Conservation (phyloP, 73 alveolate genomes). For the Blepharisma japonicum region DNA sequence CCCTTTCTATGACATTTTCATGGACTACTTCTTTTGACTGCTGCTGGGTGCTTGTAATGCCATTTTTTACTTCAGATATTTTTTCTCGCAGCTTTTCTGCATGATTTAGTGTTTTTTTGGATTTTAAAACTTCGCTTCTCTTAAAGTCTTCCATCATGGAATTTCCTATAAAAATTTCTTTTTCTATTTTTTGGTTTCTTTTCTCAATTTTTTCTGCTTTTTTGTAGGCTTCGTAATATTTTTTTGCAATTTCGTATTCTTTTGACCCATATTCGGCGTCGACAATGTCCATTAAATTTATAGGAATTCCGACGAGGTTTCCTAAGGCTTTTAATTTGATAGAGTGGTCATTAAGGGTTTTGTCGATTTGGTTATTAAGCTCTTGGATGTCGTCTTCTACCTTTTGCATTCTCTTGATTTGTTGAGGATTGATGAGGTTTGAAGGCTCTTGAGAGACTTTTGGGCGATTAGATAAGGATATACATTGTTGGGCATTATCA, state of each 20-base stretch:
- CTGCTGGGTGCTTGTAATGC: background rate
- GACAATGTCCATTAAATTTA: background rate
- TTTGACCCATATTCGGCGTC: background rate
- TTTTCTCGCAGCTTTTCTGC: background rate
- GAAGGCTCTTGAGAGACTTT: too few species aligned
- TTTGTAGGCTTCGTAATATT: background rate
- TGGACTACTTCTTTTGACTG: background rate
- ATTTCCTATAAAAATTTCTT: background rate
- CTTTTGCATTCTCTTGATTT: background rate
- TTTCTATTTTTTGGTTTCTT: slow-evolving; percentile 6
- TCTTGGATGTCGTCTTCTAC: slow-evolving; percentile 4
- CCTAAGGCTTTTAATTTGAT: background rate
- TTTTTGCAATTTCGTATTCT: background rate
- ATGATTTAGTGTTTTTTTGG: background rate
- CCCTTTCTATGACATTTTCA: slow-evolving; percentile 6
- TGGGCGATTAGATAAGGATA: too few species aligned
- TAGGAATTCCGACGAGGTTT: background rate
- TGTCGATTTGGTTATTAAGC: background rate
- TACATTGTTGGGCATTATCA: background rate
- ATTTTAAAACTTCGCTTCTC: background rate
- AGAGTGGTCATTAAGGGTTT: background rate
- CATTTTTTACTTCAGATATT: background rate
- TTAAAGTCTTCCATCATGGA: background rate
- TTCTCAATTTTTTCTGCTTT: background rate
- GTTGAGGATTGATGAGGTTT: background rate